Evolutionary conservation across 2,329 filamentous ascomycete species (phyloP).

Genomic region (Diplodia sapinea): DNA sequence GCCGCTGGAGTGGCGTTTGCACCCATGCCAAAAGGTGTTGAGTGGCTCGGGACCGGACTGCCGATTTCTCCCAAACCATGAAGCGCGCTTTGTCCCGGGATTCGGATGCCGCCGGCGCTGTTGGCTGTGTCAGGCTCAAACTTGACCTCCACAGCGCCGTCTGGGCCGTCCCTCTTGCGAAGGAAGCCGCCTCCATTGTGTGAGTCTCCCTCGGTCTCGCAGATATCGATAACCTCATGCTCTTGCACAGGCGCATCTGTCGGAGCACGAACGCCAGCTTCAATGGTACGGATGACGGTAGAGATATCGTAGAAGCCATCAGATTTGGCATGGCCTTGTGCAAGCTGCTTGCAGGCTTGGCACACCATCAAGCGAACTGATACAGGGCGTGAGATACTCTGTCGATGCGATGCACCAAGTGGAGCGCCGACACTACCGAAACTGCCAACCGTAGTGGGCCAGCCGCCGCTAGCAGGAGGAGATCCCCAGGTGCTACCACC

Average conservation of each 20-base stretch:
- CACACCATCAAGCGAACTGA: constrained; percentile 76
- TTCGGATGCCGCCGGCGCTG: constrained; percentile 24
- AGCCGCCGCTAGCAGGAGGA: constrained; percentile 45
- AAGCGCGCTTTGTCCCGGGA: constrained; percentile 25
- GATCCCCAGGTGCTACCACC: constrained; percentile 49
- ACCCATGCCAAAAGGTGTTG: constrained; percentile 17
- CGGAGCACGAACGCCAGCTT: constrained; percentile 65
- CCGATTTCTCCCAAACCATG: constrained; percentile 55
- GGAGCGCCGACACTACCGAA: constrained; percentile 39
- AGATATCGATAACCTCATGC: constrained; percentile 79
- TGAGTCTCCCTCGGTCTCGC: constrained; percentile 85
- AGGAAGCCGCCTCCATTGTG: constrained; percentile 94
- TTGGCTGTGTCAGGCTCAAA: constrained; percentile 43
- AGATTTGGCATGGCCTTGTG: constrained; percentile 51
- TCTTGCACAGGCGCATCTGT: constrained; percentile 62
- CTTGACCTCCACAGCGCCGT: constrained; percentile 49
- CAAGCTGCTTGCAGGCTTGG: constrained; percentile 73
- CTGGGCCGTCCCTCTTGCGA: constrained; percentile 60
- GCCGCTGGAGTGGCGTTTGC: background rate
- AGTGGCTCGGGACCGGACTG: constrained; percentile 42
- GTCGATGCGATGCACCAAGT: constrained; percentile 39
- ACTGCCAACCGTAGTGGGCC: constrained; percentile 43
- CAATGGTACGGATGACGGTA: constrained; percentile 66
- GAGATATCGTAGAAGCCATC: constrained; percentile 74
- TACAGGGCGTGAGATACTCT: constrained; percentile 61